These are phyloP conservation scores for Fusarium pseudograminearum DNA, from an alignment of 2,329 filamentous ascomycete species.

Conservation along the genomic window DNA sequence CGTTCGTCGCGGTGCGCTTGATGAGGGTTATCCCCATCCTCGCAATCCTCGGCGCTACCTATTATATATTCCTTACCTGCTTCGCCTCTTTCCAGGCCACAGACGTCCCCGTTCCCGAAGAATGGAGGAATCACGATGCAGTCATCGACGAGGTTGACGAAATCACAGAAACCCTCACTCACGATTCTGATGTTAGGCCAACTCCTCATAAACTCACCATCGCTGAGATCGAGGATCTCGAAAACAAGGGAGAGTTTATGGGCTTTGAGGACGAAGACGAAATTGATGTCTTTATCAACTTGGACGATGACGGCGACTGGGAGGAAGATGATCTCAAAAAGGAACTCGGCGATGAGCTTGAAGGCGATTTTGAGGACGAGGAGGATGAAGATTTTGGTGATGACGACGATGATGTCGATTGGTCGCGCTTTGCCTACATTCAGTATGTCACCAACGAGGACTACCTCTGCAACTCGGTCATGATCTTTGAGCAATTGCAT, in stretches of 20 bases:
- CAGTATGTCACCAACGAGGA: slow-evolving; percentile 63
- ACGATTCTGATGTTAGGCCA: not conserved
- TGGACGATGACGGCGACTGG: not conserved
- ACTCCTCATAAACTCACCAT: not conserved
- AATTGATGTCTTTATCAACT: not conserved
- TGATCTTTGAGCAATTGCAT: slow-evolving; percentile 61
- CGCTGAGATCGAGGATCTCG: slow-evolving; percentile 8
- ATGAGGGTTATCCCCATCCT: not conserved
- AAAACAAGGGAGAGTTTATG: slow-evolving; percentile 7
- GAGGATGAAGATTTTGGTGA: not conserved
- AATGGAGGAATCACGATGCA: slow-evolving; percentile 5
- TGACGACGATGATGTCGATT: slow-evolving; percentile 6
- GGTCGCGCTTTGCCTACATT: slow-evolving; percentile 58
- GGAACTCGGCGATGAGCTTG: not conserved
- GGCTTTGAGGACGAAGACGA: slow-evolving; percentile 7
- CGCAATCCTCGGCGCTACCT: slow-evolving; percentile 1
- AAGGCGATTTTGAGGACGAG: not conserved
- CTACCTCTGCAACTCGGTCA: slow-evolving; percentile 64
- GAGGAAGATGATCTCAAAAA: not conserved
- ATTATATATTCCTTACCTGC: not conserved
- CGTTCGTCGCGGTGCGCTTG: slow-evolving; percentile 3
- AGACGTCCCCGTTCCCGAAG: not conserved
- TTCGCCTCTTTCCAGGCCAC: not conserved
- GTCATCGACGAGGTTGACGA: not conserved
- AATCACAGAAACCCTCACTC: not conserved